phyloP scores from a whole-genome alignment of 495 filamentous ascomycete species.

The Penicillium crystallinum region DNA sequence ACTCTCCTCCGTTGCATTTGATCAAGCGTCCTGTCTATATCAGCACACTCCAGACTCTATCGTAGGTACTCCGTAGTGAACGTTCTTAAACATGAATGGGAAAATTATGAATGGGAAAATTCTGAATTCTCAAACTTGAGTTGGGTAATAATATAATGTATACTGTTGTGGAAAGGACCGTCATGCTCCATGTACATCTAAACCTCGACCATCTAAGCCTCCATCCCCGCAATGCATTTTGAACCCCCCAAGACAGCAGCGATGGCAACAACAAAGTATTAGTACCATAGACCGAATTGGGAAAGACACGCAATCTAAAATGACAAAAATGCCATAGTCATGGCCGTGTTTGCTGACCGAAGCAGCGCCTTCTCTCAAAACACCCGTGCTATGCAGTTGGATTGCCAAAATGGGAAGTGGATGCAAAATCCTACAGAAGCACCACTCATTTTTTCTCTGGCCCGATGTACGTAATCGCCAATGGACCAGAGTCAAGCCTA shows the following conservation, averaged over 20 bases:
- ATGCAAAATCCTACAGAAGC: neutral
- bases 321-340: neutral
- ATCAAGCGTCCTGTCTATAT: neutral
- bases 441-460: neutral
- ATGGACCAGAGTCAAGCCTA: neutral
- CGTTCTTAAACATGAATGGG: too few species aligned
- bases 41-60: neutral
- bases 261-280: neutral
- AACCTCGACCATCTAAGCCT: neutral
- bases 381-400: neutral
- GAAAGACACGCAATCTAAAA: neutral
- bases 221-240: neutral
- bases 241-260: neutral
- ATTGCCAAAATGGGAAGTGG: neutral
- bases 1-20: neutral
- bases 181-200: neutral
- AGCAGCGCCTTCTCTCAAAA: neutral
- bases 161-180: neutral
- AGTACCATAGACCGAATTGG: neutral
- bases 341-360: neutral
- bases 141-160: neutral
- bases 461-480: neutral
- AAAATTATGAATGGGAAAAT: neutral
- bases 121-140: neutral
- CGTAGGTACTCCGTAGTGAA: neutral